Percentiles rank a stretch among this genome's conserved stretches.
Conservation (phyloP, 805 yeast genomes). For the Candida tammaniensis region DNA sequence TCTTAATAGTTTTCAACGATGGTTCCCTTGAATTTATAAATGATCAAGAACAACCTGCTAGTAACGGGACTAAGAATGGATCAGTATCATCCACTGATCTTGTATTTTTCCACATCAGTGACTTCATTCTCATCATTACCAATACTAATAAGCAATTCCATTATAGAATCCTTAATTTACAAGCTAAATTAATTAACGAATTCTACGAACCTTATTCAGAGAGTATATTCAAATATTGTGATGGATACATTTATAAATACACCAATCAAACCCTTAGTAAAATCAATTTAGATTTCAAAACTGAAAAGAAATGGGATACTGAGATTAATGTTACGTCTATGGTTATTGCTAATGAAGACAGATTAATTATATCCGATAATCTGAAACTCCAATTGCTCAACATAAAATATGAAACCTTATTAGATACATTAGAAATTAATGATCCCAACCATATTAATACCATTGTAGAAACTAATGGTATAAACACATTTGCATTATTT, state of each 20-base stretch:
- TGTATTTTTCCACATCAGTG: slow-evolving; percentile 11
- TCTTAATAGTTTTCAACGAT: slow-evolving; percentile 4
- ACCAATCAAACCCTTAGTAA: slow-evolving; percentile 6
- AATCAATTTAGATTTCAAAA: slow-evolving; percentile 7
- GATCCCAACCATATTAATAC: slow-evolving; percentile 16
- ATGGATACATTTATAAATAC: slow-evolving; percentile 10
- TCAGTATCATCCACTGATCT: slow-evolving; percentile 4
- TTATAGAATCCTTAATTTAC: slow-evolving; percentile 24
- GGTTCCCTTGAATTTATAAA: slow-evolving; percentile 3
- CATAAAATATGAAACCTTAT: slow-evolving; percentile 40
- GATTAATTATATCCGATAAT: slow-evolving; percentile 43
- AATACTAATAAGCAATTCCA: slow-evolving; percentile 13
- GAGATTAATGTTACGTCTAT: slow-evolving; percentile 23
- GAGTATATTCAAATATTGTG: slow-evolving; percentile 8
- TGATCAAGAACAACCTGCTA: slow-evolving; percentile 1
- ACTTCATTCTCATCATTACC: slow-evolving; percentile 12
- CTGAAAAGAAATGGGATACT: slow-evolving; percentile 4
- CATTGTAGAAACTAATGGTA: slow-evolving; percentile 42
- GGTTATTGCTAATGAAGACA: slow-evolving; percentile 40
- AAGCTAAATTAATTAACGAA: slow-evolving; percentile 3
- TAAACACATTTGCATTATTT: slow-evolving; percentile 42
- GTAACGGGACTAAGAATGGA: neutral
- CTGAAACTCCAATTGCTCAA: slow-evolving; percentile 44
- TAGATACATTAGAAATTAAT: slow-evolving; percentile 26
- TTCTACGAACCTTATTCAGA: slow-evolving; percentile 4